Evolutionary conservation across 176 grass and related monocot genomes (phyloP).

Genomic region (Dactylis glomerata): DNA sequence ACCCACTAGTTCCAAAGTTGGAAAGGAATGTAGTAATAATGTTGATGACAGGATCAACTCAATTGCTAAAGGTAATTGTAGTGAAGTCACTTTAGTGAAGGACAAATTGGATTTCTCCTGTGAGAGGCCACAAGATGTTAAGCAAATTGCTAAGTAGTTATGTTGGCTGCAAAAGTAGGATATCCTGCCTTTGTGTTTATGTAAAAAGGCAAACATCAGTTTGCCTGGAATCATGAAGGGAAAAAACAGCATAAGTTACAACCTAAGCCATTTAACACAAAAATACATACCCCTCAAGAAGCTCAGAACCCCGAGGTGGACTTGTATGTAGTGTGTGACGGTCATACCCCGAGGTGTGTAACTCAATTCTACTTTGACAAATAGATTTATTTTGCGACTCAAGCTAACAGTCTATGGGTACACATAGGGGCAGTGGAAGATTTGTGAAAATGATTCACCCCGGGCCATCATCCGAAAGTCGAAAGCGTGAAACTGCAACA

Average conservation of each 20-base stretch:
- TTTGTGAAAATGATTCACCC: constrained; percentile 87
- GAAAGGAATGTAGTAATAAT: neutral
- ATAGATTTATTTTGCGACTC: constrained; percentile 95
- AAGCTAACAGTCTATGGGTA: constrained; percentile 91
- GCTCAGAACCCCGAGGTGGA: constrained; percentile 98
- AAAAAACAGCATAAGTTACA: constrained; percentile 26
- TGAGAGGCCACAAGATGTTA: too few relatives aligned
- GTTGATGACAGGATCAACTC: too few relatives aligned
- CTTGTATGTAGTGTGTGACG: constrained; percentile 94
- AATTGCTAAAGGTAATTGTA: too few relatives aligned
- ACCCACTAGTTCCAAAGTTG: neutral
- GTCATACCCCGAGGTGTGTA: constrained; percentile 97
- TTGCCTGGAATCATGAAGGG: neutral
- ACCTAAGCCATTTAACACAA: constrained; percentile 2
- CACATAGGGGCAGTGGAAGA: constrained; percentile 89
- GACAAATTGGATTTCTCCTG: too few relatives aligned
- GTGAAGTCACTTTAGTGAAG: too few relatives aligned
- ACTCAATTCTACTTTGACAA: constrained; percentile 87
- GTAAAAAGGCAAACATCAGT: neutral
- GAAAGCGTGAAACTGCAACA: constrained; percentile 80
- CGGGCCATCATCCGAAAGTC: constrained; percentile 86
- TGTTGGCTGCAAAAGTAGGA: constrained; percentile 6
- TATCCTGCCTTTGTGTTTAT: neutral
- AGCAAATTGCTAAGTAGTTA: too few relatives aligned
- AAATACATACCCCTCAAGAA: constrained; percentile 88